Conservation (phyloP, 164 flowering plant genomes). For the Kingdonia uniflora region DNA sequence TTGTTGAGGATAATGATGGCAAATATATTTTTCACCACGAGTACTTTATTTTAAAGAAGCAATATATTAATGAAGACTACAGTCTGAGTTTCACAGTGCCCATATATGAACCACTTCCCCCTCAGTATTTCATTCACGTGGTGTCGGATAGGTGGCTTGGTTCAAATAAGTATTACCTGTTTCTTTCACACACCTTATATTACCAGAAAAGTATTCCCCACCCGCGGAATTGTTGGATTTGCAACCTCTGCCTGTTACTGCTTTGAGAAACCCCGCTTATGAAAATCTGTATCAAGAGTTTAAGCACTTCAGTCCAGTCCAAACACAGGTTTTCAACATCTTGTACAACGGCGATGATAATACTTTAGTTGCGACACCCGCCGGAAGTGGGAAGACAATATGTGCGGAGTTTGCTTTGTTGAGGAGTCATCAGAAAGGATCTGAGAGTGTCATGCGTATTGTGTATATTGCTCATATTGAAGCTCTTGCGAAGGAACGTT, state of each 20-base stretch:
- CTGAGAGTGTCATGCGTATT: slow-evolving; percentile 61
- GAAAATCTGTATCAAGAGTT: slow-evolving; percentile 84
- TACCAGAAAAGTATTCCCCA: slow-evolving; percentile 95
- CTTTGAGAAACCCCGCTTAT: slow-evolving; percentile 76
- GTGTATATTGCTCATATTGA: slow-evolving; percentile 93
- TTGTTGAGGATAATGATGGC: slow-evolving; percentile 95
- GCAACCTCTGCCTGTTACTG: slow-evolving; percentile 93
- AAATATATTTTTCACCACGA: slow-evolving; percentile 92
- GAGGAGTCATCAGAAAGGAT: slow-evolving; percentile 78
- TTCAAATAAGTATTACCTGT: slow-evolving; percentile 80
- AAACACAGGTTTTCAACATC: slow-evolving; percentile 94
- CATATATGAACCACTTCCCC: slow-evolving; percentile 85
- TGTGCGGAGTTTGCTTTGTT: slow-evolving; percentile 94
- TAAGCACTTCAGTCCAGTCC: slow-evolving; percentile 91
- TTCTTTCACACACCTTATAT: slow-evolving; percentile 81
- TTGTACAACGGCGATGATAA: slow-evolving; percentile 92
- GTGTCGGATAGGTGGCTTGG: slow-evolving; percentile 97
- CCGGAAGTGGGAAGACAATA: slow-evolving; percentile 98
- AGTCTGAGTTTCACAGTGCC: slow-evolving; percentile 79
- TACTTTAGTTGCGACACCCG: slow-evolving; percentile 95
- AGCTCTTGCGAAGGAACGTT: slow-evolving; percentile 85
- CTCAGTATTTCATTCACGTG: slow-evolving; percentile 89
- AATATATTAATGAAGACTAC: slow-evolving; percentile 88
- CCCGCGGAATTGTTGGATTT: slow-evolving; percentile 89
- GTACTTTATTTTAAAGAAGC: slow-evolving; percentile 88